Evolutionary conservation across 306 rosid genomes (phyloP), one percentile per base, ranked within the genome.

Genomic region (Castanea mollissima): DNA sequence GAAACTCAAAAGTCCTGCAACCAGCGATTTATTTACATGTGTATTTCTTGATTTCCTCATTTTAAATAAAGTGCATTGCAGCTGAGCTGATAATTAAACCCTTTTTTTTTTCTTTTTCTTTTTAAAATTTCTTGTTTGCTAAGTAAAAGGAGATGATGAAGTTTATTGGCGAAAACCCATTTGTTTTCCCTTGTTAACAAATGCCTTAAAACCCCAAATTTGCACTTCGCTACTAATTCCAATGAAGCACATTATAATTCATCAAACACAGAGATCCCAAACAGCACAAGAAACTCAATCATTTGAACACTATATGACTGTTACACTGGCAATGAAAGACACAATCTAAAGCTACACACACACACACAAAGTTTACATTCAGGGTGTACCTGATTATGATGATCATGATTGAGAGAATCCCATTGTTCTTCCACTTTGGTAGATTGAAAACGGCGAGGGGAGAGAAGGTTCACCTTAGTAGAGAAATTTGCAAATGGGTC

Each of bases 381-480:
- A n/a, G 52, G 25, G 21, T n/a, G 73, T 82, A 93, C 98, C 94
- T 86, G 94, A 73, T 82, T 64, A 51, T 69, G 73, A 83, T 73
- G 32, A 71, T 73, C 74, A 27, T 77, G 81, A 46, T 58, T n/a
- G 46, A 52, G 8, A 57, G 82, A 51, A 73, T 77, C 76, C 31
- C 81, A 78, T 34, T 44, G 86, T 23, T 65, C 64, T 5, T 75
- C 85, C 86, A 87, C 81, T 6, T 73, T 52, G 1, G 74, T 79
- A 78, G 94, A 92, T 34, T 87, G 79, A 38, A 87, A 87, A 21
- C 88, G 86, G 12, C 74, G 84, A 18, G 74, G 21, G 76, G 83
- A 74, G 71, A 68, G 87, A 85, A 46, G 73, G 32, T 82, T 12
- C 2, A 65, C 70, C 15, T 14, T 18, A 15, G 73, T 27, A 25